Base-by-base conservation (phyloP, 2,329 filamentous ascomycete genomes). In the Cercospora sesami region DNA sequence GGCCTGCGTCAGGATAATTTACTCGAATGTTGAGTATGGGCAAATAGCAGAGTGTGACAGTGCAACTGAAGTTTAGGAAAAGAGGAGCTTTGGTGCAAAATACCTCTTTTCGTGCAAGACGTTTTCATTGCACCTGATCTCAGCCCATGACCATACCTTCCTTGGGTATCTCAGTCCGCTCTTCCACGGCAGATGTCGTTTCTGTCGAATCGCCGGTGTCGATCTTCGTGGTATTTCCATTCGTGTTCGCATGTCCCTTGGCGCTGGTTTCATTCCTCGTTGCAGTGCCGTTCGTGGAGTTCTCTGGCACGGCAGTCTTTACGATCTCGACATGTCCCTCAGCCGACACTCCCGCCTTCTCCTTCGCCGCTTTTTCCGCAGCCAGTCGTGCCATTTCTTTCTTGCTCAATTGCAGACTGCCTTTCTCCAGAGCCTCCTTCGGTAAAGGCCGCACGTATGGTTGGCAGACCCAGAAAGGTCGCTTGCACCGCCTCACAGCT, bases 391-490 rank as follows among this genome's bases (percentile, higher is more conserved):
- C 73, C 48, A 71, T 69, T 63, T 77, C 73, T 67, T 76, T 78
- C 68, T 78, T 78, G 57, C 75, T 77, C 26, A 78, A 55, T 64
- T 75, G 74, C 53, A 78, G 60, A 51, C 73, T 76, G 28, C 78
- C 77, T 67, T 80, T 78, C 68, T 75, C 75, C 45, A 78, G 64
- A 55, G 95, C 95, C 81, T 98, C 94, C 73, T 91, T 91, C 0
- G 95, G 95, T 75, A 97, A 79, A 48, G 93, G 94, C 65, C 94
- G 84, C 6, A 97, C 86, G 75, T 96, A 92, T 4, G 94, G 90
- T 81, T 98, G 94, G 63, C 89, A 93, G 4, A 97, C 86, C 92
- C 93, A 97, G 87, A 90, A 97, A 1, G 94, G 94, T 71, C 93
- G 83, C 78, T 89, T 90, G 76, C 93, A 96, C 68, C 87, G 83